phyloP scores from a whole-genome alignment of 2,329 filamentous ascomycete species.

The Hypocreales sp. region DNA sequence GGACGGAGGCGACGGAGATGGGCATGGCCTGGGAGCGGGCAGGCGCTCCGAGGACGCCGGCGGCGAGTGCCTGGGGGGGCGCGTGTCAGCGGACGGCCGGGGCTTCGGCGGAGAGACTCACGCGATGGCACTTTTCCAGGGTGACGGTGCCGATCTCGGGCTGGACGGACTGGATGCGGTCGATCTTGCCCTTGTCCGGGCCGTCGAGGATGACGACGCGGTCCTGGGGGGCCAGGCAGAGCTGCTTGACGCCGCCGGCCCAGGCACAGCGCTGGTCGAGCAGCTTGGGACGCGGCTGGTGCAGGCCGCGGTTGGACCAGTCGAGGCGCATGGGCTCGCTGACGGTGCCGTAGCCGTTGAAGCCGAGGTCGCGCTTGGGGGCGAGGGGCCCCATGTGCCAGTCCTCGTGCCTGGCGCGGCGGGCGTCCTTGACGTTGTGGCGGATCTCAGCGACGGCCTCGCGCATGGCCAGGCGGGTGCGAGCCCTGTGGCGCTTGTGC shows the following conservation, averaged over 20 bases:
- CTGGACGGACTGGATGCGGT: constrained; percentile 46
- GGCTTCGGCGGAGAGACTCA: constrained; percentile 27
- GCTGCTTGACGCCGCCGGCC: constrained; percentile 37
- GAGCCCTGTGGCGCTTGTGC: constrained; percentile 12
- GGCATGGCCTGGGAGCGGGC: constrained; percentile 20
- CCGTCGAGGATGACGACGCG: constrained; percentile 71
- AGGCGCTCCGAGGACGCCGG: constrained; percentile 15
- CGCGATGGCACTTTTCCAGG: constrained; percentile 49
- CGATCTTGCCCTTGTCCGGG: constrained; percentile 70
- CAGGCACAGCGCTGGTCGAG: constrained; percentile 31
- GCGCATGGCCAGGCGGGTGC: constrained; percentile 15
- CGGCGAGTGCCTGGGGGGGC: constrained; percentile 11
- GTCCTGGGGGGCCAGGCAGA: constrained; percentile 54
- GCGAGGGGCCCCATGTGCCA: constrained; percentile 67
- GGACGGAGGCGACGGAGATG: constrained; percentile 55
- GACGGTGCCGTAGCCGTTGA: constrained; percentile 43
- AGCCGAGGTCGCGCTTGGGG: constrained; percentile 58
- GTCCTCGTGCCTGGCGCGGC: constrained; percentile 50
- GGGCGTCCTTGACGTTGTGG: constrained; percentile 22
- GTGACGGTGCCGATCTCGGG: constrained; percentile 37
- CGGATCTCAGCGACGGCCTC: constrained; percentile 16
- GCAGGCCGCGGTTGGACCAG: constrained; percentile 15
- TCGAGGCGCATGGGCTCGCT: constrained; percentile 20
- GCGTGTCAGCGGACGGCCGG: background rate
- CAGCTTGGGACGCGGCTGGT: constrained; percentile 16